phyloP scores from a whole-genome alignment of 1,284 basidiomycete genomes.

The Microbotryum lychnidis-dioicae region DNA sequence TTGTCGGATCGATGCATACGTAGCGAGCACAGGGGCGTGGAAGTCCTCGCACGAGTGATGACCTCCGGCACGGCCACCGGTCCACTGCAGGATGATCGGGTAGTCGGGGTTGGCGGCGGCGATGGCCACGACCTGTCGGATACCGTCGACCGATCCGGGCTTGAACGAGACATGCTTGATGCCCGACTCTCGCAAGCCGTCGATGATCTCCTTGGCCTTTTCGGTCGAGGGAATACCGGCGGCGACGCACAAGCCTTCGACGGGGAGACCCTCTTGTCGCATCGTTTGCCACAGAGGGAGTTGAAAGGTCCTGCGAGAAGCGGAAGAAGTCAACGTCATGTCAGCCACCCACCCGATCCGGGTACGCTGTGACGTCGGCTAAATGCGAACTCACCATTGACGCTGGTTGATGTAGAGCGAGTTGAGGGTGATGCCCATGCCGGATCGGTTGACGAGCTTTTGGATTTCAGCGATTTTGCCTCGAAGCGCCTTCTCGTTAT shows the following conservation, averaged over 20 bases:
- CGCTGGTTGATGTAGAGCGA: slow-evolving; percentile 96
- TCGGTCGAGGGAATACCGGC: slow-evolving; percentile 89
- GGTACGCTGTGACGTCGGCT: background rate
- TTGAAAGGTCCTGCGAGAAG: slow-evolving; percentile 60
- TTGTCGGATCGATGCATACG: slow-evolving; percentile 82
- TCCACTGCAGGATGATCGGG: slow-evolving; percentile 99
- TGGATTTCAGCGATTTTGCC: slow-evolving; percentile 84
- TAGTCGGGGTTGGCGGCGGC: slow-evolving; percentile 89
- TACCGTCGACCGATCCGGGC: slow-evolving; percentile 93
- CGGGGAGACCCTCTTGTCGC: slow-evolving; percentile 85
- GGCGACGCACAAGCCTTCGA: slow-evolving; percentile 97
- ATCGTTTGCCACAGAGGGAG: slow-evolving; percentile 96
- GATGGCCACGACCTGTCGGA: slow-evolving; percentile 93
- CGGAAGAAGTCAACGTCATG: background rate
- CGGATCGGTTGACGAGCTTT: slow-evolving; percentile 60
- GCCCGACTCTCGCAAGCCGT: slow-evolving; percentile 56
- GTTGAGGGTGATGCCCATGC: slow-evolving; percentile 88
- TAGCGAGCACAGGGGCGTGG: slow-evolving; percentile 88
- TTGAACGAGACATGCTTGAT: slow-evolving; percentile 96
- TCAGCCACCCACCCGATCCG: background rate
- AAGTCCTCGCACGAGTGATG: slow-evolving; percentile 98
- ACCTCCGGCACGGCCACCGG: slow-evolving; percentile 96
- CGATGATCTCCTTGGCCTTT: slow-evolving; percentile 88
- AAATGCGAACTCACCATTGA: slow-evolving; percentile 54
- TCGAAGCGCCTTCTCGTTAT: slow-evolving; percentile 79